A percentile compares a stretch with the other conserved stretches of the same genome.
phyloP scores from a whole-genome alignment of 495 filamentous ascomycete genomes.

The Bacidia gigantensis region DNA sequence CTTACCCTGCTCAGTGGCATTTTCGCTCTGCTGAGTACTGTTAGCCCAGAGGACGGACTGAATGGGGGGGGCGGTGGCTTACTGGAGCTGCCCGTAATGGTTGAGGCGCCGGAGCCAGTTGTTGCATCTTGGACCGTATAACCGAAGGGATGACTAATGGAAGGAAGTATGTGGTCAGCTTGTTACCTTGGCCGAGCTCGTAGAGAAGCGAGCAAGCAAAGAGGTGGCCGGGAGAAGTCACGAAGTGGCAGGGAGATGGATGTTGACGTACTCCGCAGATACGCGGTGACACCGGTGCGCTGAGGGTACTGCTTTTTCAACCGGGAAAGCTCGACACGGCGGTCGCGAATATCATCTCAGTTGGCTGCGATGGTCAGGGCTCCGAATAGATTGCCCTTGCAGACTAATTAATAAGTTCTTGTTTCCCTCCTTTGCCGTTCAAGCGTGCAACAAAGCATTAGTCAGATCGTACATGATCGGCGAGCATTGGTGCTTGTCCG shows the following conservation, averaged over 20 bases:
- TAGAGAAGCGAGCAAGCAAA: neutral
- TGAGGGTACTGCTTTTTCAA: neutral
- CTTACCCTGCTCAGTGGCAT: conserved; percentile 38
- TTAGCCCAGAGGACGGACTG: conserved; percentile 19
- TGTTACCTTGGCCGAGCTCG: neutral
- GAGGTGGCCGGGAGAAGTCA: neutral
- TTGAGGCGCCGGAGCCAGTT: conserved; percentile 44
- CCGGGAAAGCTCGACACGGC: neutral
- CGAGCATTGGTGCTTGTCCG: no score
- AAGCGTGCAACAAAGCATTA: no score
- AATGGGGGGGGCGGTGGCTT: conserved; percentile 35
- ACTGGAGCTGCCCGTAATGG: conserved; percentile 45
- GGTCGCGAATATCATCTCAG: neutral
- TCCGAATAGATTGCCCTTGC: neutral
- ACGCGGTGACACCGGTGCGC: neutral
- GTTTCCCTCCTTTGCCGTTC: no score
- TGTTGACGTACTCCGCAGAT: neutral
- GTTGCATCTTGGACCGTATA: conserved; percentile 30
- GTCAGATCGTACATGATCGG: no score
- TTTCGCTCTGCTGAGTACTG: conserved; percentile 26
- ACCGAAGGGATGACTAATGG: neutral
- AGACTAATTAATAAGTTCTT: no score
- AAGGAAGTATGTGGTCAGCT: neutral
- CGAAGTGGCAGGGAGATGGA: neutral
- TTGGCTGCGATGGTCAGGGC: neutral